Percentiles rank a stretch among this genome's conserved stretches.
These are phyloP conservation scores for Plenodomus tracheiphilus DNA, from an alignment of 2,329 filamentous ascomycete species.

Conservation along the genomic window DNA sequence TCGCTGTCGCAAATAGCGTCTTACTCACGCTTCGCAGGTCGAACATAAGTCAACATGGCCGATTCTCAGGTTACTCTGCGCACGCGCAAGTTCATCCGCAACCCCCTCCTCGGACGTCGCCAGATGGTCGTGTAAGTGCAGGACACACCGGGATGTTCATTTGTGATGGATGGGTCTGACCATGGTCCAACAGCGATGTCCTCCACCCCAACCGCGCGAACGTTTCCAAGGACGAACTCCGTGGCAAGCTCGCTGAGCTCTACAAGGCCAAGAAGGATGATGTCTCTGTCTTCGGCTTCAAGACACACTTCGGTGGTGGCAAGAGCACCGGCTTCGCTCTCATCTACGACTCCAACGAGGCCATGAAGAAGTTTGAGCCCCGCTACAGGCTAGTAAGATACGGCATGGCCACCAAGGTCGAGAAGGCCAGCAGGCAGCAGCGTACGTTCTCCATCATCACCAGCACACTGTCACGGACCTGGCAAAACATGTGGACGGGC, in stretches of 20 bases:
- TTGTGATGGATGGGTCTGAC: conserved; percentile 33
- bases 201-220: conserved; percentile 98
- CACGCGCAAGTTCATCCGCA: conserved; percentile 99
- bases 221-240: conserved; percentile 99
- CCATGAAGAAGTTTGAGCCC: conserved; percentile 99
- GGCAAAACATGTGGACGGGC: conserved; percentile 8
- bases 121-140: conserved; percentile 94
- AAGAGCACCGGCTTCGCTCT: conserved; percentile 99
- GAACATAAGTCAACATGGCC: conserved; percentile 71
- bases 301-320: conserved; percentile 98
- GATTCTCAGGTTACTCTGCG: conserved; percentile 66
- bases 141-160: conserved; percentile 16
- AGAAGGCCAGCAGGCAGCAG: conserved; percentile 98
- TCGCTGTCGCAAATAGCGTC: conserved; percentile 6
- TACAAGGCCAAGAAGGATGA: conserved; percentile 99
- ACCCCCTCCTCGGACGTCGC: conserved; percentile 97
- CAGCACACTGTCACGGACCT: conserved; percentile 8
- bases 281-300: conserved; percentile 97
- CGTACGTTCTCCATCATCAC: conserved; percentile 67
- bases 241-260: conserved; percentile 87
- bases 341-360: conserved; percentile 97
- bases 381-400: conserved; percentile 95
- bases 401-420: conserved; percentile 89
- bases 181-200: conserved; percentile 74
- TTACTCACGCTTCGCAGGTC: conserved; percentile 33